A percentile compares a stretch with the other conserved stretches of the same genome.
phyloP scores from a whole-genome alignment of 441 rosid genomes.

The Melastoma candidum region DNA sequence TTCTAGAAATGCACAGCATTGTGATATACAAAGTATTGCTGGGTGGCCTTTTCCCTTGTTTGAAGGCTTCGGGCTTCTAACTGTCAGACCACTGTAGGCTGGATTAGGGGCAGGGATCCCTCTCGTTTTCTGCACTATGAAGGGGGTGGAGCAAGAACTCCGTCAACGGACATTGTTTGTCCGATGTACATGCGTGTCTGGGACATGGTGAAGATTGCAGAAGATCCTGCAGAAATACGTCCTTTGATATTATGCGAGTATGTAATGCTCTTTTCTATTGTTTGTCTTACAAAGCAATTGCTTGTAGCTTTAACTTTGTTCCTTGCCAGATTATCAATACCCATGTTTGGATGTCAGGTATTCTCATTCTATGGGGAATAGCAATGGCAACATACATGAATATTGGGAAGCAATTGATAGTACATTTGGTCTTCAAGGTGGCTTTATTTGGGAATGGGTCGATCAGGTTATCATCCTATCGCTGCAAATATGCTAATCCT shows the following conservation, averaged over 20 bases:
- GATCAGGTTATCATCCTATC: conserved; percentile 62
- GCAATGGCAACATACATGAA: conserved; percentile 76
- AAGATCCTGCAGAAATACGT: conserved; percentile 74
- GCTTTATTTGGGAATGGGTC: conserved; percentile 99
- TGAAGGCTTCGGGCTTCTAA: conserved; percentile 7
- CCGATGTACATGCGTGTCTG: conserved; percentile 99
- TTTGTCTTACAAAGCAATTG: conserved; percentile 1
- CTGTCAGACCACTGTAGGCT: conserved; percentile 41
- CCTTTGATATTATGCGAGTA: conserved; percentile 99
- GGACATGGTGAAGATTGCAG: conserved; percentile 93
- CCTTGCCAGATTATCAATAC: conserved; percentile 11
- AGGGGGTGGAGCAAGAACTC: conserved; percentile 94
- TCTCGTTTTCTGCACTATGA: conserved; percentile 84
- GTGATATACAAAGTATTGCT: not conserved
- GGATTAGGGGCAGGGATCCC: conserved; percentile 81
- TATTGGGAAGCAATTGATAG: conserved; percentile 96
- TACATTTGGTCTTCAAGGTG: conserved; percentile 98
- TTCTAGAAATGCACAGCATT: too few species aligned
- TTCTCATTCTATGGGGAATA: conserved; percentile 97
- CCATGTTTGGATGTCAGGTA: conserved; percentile 50
- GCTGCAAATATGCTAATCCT: conserved; percentile 4
- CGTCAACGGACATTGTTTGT: conserved; percentile 86
- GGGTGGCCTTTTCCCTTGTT: conserved; percentile 4
- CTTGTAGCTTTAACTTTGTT: conserved; percentile 8
- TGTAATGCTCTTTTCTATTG: conserved; percentile 15